These are phyloP conservation scores for Fusarium sp. DNA, from an alignment of 2,329 filamentous ascomycete genomes.

Conservation along the genomic window DNA sequence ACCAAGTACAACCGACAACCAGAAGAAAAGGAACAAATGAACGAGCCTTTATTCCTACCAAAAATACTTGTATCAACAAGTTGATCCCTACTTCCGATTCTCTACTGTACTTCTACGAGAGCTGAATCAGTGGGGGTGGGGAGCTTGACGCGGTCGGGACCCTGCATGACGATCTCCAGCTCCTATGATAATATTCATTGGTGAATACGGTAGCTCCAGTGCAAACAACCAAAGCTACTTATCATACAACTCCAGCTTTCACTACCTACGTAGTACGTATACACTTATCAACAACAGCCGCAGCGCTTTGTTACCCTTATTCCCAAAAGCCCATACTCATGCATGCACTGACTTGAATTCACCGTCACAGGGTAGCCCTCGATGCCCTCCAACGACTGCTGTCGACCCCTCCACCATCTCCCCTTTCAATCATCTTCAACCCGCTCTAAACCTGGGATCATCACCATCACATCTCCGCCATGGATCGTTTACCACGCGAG, in stretches of 20 bases:
- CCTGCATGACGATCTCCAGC: conserved; percentile 26
- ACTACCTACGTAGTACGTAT: background rate
- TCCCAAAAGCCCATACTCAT: background rate
- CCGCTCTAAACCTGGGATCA: background rate
- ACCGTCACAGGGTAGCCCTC: conserved; percentile 3
- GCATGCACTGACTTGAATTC: background rate
- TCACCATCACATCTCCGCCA: conserved; percentile 33
- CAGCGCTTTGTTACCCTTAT: background rate
- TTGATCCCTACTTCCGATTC: no score
- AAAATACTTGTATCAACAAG: no score
- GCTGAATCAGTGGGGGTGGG: conserved; percentile 18
- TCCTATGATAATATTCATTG: conserved; percentile 14
- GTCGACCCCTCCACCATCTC: conserved; percentile 16
- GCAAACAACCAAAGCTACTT: background rate
- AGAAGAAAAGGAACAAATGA: no score
- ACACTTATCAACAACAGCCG: background rate
- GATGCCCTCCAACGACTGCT: conserved; percentile 22
- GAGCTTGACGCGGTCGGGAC: conserved; percentile 11
- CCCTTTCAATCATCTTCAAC: conserved; percentile 2
- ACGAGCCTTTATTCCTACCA: no score
- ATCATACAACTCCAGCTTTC: conserved; percentile 10
- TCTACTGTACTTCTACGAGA: background rate
- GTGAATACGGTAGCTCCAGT: background rate
- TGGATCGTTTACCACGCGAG: conserved; percentile 60
- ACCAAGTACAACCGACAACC: no score